Evolutionary conservation across 2,329 filamentous ascomycete species (phyloP).

Genomic region (Neurospora sp.): DNA sequence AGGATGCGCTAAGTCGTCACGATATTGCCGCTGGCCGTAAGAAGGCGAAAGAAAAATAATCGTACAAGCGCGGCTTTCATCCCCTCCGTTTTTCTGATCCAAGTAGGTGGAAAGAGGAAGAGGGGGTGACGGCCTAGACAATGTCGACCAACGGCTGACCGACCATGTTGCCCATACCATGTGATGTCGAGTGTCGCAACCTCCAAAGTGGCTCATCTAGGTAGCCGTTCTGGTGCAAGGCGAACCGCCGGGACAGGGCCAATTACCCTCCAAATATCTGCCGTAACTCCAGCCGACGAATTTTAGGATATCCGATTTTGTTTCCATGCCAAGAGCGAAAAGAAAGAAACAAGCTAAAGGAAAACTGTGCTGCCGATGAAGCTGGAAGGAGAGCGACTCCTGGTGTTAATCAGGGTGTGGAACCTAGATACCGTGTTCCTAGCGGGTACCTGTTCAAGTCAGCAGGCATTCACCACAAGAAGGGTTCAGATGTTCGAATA

Average conservation of each 20-base stretch:
- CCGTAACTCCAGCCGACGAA: slow-evolving; percentile 22
- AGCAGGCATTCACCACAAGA: slow-evolving; percentile 1
- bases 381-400: slow-evolving; percentile 6
- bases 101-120: slow-evolving; percentile 11
- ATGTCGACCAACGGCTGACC: slow-evolving; percentile 19
- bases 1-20: slow-evolving; percentile 14
- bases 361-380: slow-evolving; percentile 14
- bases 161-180: slow-evolving; percentile 16
- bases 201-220: slow-evolving; percentile 17
- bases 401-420: slow-evolving; percentile 1
- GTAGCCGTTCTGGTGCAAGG: slow-evolving; percentile 12
- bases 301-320: slow-evolving; percentile 23
- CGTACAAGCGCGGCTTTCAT: slow-evolving; percentile 20
- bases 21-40: slow-evolving; percentile 14
- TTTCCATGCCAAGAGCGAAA: slow-evolving; percentile 17
- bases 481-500: slow-evolving; percentile 1
- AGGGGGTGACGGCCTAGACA: slow-evolving; percentile 14
- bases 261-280: slow-evolving; percentile 18
- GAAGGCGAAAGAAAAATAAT: slow-evolving; percentile 17
- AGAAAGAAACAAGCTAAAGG: slow-evolving; percentile 11
- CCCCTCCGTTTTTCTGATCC: slow-evolving; percentile 18
- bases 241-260: slow-evolving; percentile 17
- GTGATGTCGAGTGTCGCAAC: slow-evolving; percentile 18
- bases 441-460: slow-evolving; percentile 14
- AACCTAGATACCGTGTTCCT: slow-evolving; percentile 4